Percentiles rank a stretch among this genome's conserved stretches.
Conservation (phyloP, 1,284 basidiomycete genomes). For the Malassezia yamatoensis region DNA sequence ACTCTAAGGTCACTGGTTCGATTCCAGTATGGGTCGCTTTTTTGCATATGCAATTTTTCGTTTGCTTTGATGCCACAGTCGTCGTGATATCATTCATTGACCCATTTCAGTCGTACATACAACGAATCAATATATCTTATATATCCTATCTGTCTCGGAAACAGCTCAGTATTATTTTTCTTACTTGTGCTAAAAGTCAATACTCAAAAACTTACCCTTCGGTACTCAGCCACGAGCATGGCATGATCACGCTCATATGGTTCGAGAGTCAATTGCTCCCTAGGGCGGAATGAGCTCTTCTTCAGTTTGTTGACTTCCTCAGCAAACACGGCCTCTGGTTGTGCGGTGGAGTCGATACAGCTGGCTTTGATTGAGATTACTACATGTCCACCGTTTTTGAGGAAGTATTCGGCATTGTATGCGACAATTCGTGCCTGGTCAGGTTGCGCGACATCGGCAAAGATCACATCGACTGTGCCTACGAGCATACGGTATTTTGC, state of each 20-base stretch:
- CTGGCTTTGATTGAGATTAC: conserved; percentile 99
- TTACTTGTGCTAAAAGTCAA: conserved; percentile 9
- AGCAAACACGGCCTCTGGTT: conserved; percentile 81
- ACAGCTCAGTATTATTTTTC: background rate
- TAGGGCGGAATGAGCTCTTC: conserved; percentile 56
- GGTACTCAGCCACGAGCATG: conserved; percentile 46
- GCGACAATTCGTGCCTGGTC: conserved; percentile 78
- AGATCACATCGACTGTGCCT: conserved; percentile 50
- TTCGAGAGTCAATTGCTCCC: conserved; percentile 72
- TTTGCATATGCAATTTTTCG: background rate
- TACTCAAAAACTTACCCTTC: conserved; percentile 20
- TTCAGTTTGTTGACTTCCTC: conserved; percentile 77
- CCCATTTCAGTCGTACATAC: too few relatives aligned
- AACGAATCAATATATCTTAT: too few relatives aligned
- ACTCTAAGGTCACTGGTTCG: conserved; percentile 24
- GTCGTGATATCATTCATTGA: too few relatives aligned
- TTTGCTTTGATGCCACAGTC: too few relatives aligned
- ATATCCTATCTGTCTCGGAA: too few relatives aligned
- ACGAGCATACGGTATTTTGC: conserved; percentile 47
- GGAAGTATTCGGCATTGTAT: conserved; percentile 87
- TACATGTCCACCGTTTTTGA: conserved; percentile 83
- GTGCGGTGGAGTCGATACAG: conserved; percentile 91
- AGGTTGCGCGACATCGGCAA: conserved; percentile 95
- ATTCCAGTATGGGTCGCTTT: conserved; percentile 20
- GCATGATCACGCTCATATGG: conserved; percentile 49